Evolutionary conservation across 1,284 basidiomycete genomes (phyloP).

Genomic region (Vanrija sp.): DNA sequence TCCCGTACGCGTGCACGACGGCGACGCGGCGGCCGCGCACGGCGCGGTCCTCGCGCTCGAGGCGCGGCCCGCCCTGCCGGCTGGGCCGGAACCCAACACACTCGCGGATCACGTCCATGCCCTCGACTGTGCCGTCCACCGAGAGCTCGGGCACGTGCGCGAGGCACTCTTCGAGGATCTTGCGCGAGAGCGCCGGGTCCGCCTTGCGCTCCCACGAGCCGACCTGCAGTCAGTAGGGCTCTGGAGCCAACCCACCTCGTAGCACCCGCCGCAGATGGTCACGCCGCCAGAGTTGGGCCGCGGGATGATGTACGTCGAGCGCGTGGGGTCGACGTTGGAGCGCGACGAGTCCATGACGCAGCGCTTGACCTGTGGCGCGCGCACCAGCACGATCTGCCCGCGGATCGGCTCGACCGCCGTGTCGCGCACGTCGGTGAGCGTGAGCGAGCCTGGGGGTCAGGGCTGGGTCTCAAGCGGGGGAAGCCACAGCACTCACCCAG

Average conservation of each 20-base stretch:
- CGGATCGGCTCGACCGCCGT: constrained; percentile 16
- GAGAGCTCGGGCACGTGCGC: constrained; percentile 16
- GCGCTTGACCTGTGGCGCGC: constrained; percentile 11
- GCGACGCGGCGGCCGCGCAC: constrained; percentile 3
- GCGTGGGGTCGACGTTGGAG: constrained; percentile 9
- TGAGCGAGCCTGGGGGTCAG: constrained; percentile 6
- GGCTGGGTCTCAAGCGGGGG: neutral
- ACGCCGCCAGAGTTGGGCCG: constrained; percentile 17
- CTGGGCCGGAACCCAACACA: constrained; percentile 21
- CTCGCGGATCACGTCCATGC: constrained; percentile 19
- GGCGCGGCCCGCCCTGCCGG: constrained; percentile 13
- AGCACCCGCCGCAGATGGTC: constrained; percentile 23
- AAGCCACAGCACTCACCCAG: neutral
- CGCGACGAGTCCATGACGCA: constrained; percentile 20
- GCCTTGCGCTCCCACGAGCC: constrained; percentile 11
- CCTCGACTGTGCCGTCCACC: constrained; percentile 13
- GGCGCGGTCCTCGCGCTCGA: constrained; percentile 12
- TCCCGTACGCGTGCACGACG: constrained; percentile 27
- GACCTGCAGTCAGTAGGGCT: constrained; percentile 1
- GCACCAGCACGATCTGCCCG: constrained; percentile 18
- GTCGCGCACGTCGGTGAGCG: constrained; percentile 14
- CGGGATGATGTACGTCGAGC: constrained; percentile 22
- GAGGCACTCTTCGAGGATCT: constrained; percentile 20
- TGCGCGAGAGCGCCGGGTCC: constrained; percentile 7
- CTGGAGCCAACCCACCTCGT: constrained; percentile 10